These are phyloP conservation scores for Leptomonas pyrrhocoris DNA, from an alignment of 208 protist species.

Conservation along the genomic window DNA sequence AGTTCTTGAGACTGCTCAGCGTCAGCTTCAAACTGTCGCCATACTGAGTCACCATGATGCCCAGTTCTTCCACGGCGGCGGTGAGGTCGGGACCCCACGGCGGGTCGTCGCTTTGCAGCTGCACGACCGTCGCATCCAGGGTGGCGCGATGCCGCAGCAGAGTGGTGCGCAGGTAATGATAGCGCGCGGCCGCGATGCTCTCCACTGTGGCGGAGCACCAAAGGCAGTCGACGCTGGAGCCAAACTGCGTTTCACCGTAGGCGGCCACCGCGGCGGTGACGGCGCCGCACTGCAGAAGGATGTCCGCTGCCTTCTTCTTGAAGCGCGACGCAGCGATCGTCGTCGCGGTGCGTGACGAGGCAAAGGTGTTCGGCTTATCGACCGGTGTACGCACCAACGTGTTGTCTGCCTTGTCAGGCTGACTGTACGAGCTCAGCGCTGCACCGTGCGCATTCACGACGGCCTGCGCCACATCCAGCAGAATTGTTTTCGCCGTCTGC, in stretches of 20 bases:
- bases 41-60: slow-evolving; percentile 25
- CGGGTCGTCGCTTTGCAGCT: slow-evolving; percentile 63
- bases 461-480: slow-evolving; percentile 46
- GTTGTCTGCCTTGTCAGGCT: slow-evolving; percentile 28
- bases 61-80: slow-evolving; percentile 28
- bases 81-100: slow-evolving; percentile 25
- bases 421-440: slow-evolving; percentile 24
- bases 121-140: slow-evolving; percentile 45
- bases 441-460: slow-evolving; percentile 29
- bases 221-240: slow-evolving; percentile 51
- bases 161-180: slow-evolving; percentile 49
- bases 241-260: slow-evolving; percentile 74
- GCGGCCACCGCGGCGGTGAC: slow-evolving; percentile 47
- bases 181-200: slow-evolving; percentile 79
- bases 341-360: slow-evolving; percentile 18
- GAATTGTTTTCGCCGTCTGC: slow-evolving; percentile 36
- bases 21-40: slow-evolving; percentile 35
- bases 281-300: slow-evolving; percentile 73
- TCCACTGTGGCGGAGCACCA: slow-evolving; percentile 84
- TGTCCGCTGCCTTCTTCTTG: slow-evolving; percentile 71
- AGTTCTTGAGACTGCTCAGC: slow-evolving; percentile 29
- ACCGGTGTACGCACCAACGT: slow-evolving; percentile 37
- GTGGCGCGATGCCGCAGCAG: slow-evolving; percentile 34
- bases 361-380: slow-evolving; percentile 28
- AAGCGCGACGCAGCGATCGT: slow-evolving; percentile 28